phyloP scores from a whole-genome alignment of 2,329 filamentous ascomycete species.

The Colletotrichum nymphaeae region DNA sequence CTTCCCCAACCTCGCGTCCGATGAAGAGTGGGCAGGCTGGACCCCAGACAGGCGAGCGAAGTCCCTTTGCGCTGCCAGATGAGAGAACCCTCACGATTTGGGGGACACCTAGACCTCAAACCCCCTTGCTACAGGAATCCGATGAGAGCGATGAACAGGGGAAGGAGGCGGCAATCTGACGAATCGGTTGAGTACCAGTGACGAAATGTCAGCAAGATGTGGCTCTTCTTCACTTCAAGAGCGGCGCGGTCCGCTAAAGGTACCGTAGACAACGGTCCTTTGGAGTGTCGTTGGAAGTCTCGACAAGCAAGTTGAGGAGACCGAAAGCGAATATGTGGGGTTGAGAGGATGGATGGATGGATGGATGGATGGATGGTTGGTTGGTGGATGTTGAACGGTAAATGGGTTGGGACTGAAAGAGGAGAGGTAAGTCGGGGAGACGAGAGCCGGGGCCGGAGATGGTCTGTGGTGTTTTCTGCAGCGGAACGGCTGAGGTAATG shows the following conservation, averaged over 20 bases:
- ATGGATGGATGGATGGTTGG: neutral
- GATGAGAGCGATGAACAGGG: neutral
- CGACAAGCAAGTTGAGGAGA: slow-evolving; percentile 7
- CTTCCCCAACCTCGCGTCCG: neutral
- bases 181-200: slow-evolving; percentile 11
- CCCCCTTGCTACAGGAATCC: slow-evolving; percentile 10
- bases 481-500: neutral
- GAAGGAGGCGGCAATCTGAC: neutral
- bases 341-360: neutral
- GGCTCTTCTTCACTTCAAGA: neutral
- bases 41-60: neutral
- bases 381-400: neutral
- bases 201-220: slow-evolving; percentile 7
- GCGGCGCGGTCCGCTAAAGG: slow-evolving; percentile 1
- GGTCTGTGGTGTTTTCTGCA: neutral
- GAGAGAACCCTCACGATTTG: neutral
- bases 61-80: neutral
- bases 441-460: neutral
- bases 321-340: slow-evolving; percentile 33
- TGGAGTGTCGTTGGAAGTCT: neutral
- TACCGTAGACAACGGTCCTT: neutral
- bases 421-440: neutral
- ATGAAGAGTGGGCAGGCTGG: neutral
- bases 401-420: neutral
- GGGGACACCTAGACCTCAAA: neutral